Conservation (phyloP, 2,329 filamentous ascomycete genomes). For the Pyrenophora seminiperda region DNA sequence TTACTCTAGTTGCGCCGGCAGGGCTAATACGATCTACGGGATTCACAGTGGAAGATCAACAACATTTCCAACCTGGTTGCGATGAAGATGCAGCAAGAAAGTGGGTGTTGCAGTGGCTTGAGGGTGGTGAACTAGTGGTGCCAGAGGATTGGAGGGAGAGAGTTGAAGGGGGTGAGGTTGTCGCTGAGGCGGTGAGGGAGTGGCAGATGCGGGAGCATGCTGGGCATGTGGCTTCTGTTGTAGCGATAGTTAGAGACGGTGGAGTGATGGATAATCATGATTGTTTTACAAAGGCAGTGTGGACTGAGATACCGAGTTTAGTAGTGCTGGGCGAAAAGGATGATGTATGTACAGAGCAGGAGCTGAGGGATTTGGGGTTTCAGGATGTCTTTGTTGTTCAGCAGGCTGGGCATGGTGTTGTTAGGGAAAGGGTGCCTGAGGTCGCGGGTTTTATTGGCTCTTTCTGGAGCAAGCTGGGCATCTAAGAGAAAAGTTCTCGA, state of each 20-base stretch:
- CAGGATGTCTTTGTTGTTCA: slow-evolving; percentile 46
- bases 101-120: slow-evolving; percentile 51
- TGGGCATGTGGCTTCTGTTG: slow-evolving; percentile 55
- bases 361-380: slow-evolving; percentile 45
- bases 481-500: background rate
- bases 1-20: slow-evolving; percentile 56
- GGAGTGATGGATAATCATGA: slow-evolving; percentile 50
- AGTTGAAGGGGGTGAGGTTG: slow-evolving; percentile 51
- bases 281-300: slow-evolving; percentile 36
- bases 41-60: slow-evolving; percentile 36
- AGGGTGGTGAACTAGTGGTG: slow-evolving; percentile 52
- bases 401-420: slow-evolving; percentile 50
- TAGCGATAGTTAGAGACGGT: slow-evolving; percentile 55
- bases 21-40: slow-evolving; percentile 46
- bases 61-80: slow-evolving; percentile 27
- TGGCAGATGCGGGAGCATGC: slow-evolving; percentile 57
- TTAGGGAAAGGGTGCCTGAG: slow-evolving; percentile 46
- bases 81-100: slow-evolving; percentile 42
- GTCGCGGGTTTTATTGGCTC: slow-evolving; percentile 42
- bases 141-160: slow-evolving; percentile 54
- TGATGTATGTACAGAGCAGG: slow-evolving; percentile 39
- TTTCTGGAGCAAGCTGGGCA: slow-evolving; percentile 33
- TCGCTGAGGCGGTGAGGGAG: slow-evolving; percentile 54
- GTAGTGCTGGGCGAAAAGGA: slow-evolving; percentile 49
- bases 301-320: slow-evolving; percentile 31